Evolutionary conservation across 2,329 filamentous ascomycete genomes (phyloP).

Genomic region (Trichoderma sp.): DNA sequence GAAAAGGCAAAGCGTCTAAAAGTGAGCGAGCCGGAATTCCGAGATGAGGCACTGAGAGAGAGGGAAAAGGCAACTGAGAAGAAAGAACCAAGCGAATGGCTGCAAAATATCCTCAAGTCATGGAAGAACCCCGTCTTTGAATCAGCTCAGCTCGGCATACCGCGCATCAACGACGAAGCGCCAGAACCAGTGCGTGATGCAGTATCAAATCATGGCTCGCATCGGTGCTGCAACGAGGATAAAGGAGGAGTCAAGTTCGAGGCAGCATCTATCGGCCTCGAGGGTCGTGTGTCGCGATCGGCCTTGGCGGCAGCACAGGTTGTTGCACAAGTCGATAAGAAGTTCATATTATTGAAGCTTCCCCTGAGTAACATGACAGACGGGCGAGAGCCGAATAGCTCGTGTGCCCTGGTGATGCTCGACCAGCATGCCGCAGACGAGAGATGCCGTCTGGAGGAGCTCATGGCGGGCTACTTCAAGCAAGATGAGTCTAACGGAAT

Average conservation of each 20-base stretch:
- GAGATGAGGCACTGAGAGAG: neutral
- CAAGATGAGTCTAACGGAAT: neutral
- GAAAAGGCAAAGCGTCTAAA: neutral
- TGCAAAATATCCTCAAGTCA: slow-evolving; percentile 58
- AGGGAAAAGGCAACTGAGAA: slow-evolving; percentile 14
- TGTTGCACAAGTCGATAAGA: slow-evolving; percentile 81
- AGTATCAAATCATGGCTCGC: neutral
- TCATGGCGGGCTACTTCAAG: slow-evolving; percentile 60
- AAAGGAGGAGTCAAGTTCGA: slow-evolving; percentile 33
- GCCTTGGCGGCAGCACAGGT: slow-evolving; percentile 63
- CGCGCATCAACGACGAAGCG: slow-evolving; percentile 36
- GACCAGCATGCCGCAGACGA: slow-evolving; percentile 98
- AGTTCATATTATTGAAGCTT: slow-evolving; percentile 78
- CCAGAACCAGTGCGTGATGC: neutral
- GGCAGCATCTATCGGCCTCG: slow-evolving; percentile 31
- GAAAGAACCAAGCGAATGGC: slow-evolving; percentile 49
- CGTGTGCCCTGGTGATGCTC: slow-evolving; percentile 69
- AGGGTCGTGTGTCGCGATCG: slow-evolving; percentile 60
- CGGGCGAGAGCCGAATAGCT: neutral
- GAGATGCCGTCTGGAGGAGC: slow-evolving; percentile 72
- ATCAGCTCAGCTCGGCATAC: slow-evolving; percentile 48
- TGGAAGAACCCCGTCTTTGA: slow-evolving; percentile 81
- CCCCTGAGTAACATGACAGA: slow-evolving; percentile 27
- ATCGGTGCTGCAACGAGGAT: slow-evolving; percentile 11
- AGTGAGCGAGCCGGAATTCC: neutral